phyloP scores from a whole-genome alignment of 2,329 filamentous ascomycete genomes.

The Penicillium sp. region DNA sequence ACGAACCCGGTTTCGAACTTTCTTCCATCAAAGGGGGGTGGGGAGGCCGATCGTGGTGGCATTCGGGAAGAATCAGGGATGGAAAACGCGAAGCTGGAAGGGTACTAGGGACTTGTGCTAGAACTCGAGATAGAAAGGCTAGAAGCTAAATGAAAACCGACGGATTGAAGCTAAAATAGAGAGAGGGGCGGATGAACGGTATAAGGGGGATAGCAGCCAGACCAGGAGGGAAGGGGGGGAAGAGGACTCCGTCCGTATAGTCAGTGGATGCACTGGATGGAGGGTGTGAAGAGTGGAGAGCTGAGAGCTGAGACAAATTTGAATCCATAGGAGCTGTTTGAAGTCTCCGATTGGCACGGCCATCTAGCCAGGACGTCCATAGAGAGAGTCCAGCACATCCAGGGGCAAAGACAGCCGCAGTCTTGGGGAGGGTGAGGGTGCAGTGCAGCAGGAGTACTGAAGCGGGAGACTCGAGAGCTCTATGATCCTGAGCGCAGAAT shows the following conservation, averaged over 20 bases:
- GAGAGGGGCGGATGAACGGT: background rate
- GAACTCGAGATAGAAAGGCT: background rate
- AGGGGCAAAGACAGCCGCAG: background rate
- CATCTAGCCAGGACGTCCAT: background rate
- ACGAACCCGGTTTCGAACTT: background rate
- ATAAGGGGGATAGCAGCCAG: background rate
- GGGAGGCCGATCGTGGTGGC: background rate
- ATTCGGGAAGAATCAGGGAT: background rate
- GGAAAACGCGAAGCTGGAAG: background rate
- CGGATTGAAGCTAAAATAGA: background rate
- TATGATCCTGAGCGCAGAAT: no score
- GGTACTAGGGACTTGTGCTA: background rate
- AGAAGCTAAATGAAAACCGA: background rate
- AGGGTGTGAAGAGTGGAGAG: background rate
- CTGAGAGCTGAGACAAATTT: constrained; percentile 1
- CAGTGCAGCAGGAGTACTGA: no score
- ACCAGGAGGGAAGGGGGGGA: background rate
- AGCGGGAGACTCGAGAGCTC: no score
- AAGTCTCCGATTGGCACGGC: background rate
- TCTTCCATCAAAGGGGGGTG: background rate
- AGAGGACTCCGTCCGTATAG: background rate
- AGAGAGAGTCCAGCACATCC: background rate
- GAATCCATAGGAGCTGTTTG: background rate
- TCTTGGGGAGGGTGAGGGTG: no score
- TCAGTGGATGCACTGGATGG: background rate